These are phyloP conservation scores for Hanseniaspora thailandica DNA, from an alignment of 805 yeast genomes.

Conservation along the genomic window DNA sequence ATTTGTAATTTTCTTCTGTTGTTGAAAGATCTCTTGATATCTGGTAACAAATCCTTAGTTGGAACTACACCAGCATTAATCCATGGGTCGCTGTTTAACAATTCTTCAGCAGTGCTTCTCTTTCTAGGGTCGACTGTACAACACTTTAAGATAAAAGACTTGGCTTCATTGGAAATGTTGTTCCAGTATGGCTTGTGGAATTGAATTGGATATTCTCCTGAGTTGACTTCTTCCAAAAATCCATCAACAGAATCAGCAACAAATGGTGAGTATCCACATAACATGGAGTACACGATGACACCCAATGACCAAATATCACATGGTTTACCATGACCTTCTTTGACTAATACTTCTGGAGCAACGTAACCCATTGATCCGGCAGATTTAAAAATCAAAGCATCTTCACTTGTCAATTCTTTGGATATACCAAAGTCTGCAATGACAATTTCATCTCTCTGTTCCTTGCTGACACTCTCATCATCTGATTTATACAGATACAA, in stretches of 20 bases:
- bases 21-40: slow-evolving; percentile 66
- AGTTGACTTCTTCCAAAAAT: slow-evolving; percentile 64
- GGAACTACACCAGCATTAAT: slow-evolving; percentile 32
- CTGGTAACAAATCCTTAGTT: slow-evolving; percentile 62
- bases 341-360: slow-evolving; percentile 82
- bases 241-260: slow-evolving; percentile 71
- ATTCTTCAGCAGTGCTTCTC: slow-evolving; percentile 56
- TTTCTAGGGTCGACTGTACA: slow-evolving; percentile 54
- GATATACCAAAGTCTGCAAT: slow-evolving; percentile 96
- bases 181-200: slow-evolving; percentile 85
- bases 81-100: slow-evolving; percentile 63
- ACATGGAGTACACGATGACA: slow-evolving; percentile 76
- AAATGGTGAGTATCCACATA: slow-evolving; percentile 90
- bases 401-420: slow-evolving; percentile 48
- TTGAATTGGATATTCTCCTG: slow-evolving; percentile 59
- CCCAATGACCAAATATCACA: slow-evolving; percentile 96
- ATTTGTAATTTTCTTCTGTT: slow-evolving; percentile 75
- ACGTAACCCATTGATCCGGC: slow-evolving; percentile 96
- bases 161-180: slow-evolving; percentile 67
- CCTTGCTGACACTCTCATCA: slow-evolving; percentile 51
- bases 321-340: slow-evolving; percentile 83
- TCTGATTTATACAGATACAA: slow-evolving; percentile 57
- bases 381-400: slow-evolving; percentile 52
- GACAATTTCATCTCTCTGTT: slow-evolving; percentile 58
- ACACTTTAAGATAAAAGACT: slow-evolving; percentile 60